These are phyloP conservation scores for Herpetospermum pedunculosum DNA, from an alignment of 306 rosid genomes.

Conservation along the genomic window DNA sequence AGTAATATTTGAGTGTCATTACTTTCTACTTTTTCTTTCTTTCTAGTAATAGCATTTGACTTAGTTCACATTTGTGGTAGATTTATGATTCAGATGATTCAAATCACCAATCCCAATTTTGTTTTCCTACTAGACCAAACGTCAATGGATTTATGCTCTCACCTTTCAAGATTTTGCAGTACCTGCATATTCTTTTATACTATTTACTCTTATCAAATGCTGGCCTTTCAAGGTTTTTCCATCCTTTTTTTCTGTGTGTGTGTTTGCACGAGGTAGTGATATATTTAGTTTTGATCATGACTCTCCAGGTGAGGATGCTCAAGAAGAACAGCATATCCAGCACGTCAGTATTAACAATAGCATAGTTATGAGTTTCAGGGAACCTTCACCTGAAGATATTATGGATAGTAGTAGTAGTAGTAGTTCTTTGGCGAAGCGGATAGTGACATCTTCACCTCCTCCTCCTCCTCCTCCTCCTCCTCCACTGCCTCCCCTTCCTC, in stretches of 20 bases:
- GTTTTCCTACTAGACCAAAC: neutral
- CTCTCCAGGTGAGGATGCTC: constrained; percentile 49
- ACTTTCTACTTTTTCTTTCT: neutral
- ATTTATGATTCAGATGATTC: constrained; percentile 2
- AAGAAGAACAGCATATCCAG: constrained; percentile 10
- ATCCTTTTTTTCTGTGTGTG: neutral
- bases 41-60: neutral
- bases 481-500: constrained; percentile 61
- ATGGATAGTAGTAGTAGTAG: constrained; percentile 14
- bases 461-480: constrained; percentile 46
- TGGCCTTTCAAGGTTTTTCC: neutral
- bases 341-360: constrained; percentile 28
- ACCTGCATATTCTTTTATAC: neutral
- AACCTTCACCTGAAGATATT: constrained; percentile 10
- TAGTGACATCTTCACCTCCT: neutral
- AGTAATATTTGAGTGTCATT: neutral
- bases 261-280: constrained; percentile 10
- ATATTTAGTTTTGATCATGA: constrained; percentile 13
- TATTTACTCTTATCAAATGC: neutral
- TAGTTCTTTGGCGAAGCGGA: constrained; percentile 9
- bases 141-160: neutral
- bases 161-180: neutral
- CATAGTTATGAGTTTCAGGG: constrained; percentile 11
- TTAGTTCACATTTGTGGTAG: neutral
- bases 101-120: neutral